Percentiles rank a stretch among this genome's conserved stretches.
These are phyloP conservation scores for Fusarium sp. DNA, from an alignment of 2,329 filamentous ascomycete genomes.

Conservation along the genomic window DNA sequence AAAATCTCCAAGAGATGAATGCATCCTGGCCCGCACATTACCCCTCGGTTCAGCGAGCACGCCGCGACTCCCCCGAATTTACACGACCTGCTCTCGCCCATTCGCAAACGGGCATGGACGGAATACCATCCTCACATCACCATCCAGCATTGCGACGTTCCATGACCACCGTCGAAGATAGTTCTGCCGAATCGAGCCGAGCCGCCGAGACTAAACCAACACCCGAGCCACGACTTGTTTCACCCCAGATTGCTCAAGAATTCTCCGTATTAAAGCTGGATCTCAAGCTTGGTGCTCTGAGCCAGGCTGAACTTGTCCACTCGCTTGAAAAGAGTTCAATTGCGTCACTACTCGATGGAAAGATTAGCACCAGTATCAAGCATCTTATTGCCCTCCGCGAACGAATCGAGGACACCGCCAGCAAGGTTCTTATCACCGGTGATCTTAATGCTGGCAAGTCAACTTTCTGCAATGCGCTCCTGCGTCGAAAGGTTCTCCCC, in stretches of 20 bases:
- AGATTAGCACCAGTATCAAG: conserved; percentile 92
- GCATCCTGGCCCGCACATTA: conserved; percentile 94
- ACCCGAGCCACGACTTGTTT: conserved; percentile 84
- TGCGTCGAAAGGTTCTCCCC: conserved; percentile 90
- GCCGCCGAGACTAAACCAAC: conserved; percentile 69
- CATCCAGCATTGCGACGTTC: conserved; percentile 72
- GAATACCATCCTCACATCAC: conserved; percentile 55
- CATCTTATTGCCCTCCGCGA: conserved; percentile 89
- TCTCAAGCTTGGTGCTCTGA: conserved; percentile 85
- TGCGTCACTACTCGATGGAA: conserved; percentile 89
- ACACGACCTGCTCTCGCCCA: conserved; percentile 72
- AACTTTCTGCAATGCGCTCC: conserved; percentile 97
- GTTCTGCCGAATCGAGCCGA: conserved; percentile 76
- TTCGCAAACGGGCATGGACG: conserved; percentile 68
- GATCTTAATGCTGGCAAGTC: conserved; percentile 98
- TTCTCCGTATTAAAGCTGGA: conserved; percentile 97
- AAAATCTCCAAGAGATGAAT: conserved; percentile 89
- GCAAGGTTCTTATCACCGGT: conserved; percentile 95
- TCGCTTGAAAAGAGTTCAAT: conserved; percentile 93
- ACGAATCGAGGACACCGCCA: conserved; percentile 95
- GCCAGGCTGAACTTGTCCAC: conserved; percentile 91
- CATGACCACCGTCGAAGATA: conserved; percentile 72
- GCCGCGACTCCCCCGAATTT: conserved; percentile 56
- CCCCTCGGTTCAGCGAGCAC: conserved; percentile 79
- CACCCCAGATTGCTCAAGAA: conserved; percentile 92